A percentile compares a stretch with the other conserved stretches of the same genome.
Evolutionary conservation across 2,329 filamentous ascomycete genomes (phyloP).

Genomic region (Colletotrichum sp.): DNA sequence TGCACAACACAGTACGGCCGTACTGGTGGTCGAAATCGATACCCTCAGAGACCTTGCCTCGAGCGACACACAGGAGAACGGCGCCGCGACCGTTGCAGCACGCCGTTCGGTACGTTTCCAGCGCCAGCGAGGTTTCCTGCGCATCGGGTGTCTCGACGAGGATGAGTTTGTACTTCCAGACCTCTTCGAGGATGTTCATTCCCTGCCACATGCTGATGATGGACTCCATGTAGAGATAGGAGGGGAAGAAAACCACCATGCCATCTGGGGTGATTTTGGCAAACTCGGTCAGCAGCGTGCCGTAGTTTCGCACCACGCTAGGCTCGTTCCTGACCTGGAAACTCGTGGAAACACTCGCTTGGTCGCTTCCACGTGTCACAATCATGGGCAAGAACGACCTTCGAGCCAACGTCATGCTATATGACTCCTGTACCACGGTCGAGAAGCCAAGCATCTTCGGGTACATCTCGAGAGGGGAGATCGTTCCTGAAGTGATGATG

Average conservation of each 20-base stretch:
- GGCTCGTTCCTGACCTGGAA: slow-evolving; percentile 97
- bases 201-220: slow-evolving; percentile 99
- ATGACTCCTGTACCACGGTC: slow-evolving; percentile 94
- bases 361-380: slow-evolving; percentile 92
- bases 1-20: slow-evolving; percentile 92
- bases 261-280: slow-evolving; percentile 95
- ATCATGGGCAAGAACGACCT: slow-evolving; percentile 98
- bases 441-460: slow-evolving; percentile 97
- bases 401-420: slow-evolving; percentile 93
- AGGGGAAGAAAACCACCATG: slow-evolving; percentile 99
- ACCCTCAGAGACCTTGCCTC: slow-evolving; percentile 96
- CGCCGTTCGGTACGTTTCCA: slow-evolving; percentile 96
- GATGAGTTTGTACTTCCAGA: slow-evolving; percentile 99
- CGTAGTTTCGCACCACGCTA: slow-evolving; percentile 96
- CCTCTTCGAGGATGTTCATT: slow-evolving; percentile 95
- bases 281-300: slow-evolving; percentile 91
- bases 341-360: slow-evolving; percentile 88
- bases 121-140: slow-evolving; percentile 92
- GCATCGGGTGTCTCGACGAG: slow-evolving; percentile 97
- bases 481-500: slow-evolving; percentile 96
- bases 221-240: slow-evolving; percentile 98
- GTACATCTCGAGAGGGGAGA: slow-evolving; percentile 98
- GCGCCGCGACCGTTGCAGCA: slow-evolving; percentile 97
- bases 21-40: slow-evolving; percentile 99
- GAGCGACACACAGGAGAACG: slow-evolving; percentile 90